Percentiles rank a stretch among this genome's conserved stretches.
Conservation (phyloP, 2,329 filamentous ascomycete species). For the Ilyonectria mors-panacis region DNA sequence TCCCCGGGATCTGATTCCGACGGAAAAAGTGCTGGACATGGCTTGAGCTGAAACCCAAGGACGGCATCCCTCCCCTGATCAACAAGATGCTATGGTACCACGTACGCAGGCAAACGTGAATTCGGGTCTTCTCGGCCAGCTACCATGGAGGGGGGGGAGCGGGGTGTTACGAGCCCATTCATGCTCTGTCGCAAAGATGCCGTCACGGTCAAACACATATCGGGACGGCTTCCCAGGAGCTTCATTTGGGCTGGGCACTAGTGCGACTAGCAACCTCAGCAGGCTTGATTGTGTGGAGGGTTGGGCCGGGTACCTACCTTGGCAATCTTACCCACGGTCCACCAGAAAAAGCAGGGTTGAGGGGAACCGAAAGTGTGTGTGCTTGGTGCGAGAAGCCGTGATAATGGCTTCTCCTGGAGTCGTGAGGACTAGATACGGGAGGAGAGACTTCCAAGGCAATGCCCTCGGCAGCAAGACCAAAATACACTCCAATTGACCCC, state of each 20-base stretch:
- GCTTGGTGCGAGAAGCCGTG: slow-evolving; percentile 37
- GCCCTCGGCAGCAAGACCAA: background rate
- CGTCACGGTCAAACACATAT: slow-evolving; percentile 42
- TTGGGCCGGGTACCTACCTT: slow-evolving; percentile 45
- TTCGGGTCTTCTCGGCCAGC: slow-evolving; percentile 46
- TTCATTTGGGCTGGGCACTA: slow-evolving; percentile 38
- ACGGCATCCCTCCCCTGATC: slow-evolving; percentile 18
- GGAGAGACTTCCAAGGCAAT: slow-evolving; percentile 18
- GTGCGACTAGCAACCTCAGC: slow-evolving; percentile 40
- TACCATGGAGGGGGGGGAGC: slow-evolving; percentile 34
- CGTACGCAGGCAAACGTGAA: slow-evolving; percentile 39
- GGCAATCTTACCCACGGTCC: slow-evolving; percentile 39
- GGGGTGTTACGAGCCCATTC: slow-evolving; percentile 30
- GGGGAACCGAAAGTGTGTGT: slow-evolving; percentile 34
- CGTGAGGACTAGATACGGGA: slow-evolving; percentile 47
- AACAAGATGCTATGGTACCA: slow-evolving; percentile 6
- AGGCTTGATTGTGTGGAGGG: slow-evolving; percentile 44
- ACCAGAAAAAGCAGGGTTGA: slow-evolving; percentile 40
- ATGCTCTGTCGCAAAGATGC: slow-evolving; percentile 33
- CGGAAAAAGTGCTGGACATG: slow-evolving; percentile 13
- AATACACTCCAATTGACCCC: slow-evolving; percentile 37
- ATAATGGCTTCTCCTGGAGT: slow-evolving; percentile 26
- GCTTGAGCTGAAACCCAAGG: slow-evolving; percentile 30
- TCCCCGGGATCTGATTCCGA: slow-evolving; percentile 19
- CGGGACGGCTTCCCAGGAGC: slow-evolving; percentile 35